Evolutionary conservation across 805 yeast genomes (phyloP), one percentile per base, ranked within the genome.

Genomic region (Spathaspora gorwiae): DNA sequence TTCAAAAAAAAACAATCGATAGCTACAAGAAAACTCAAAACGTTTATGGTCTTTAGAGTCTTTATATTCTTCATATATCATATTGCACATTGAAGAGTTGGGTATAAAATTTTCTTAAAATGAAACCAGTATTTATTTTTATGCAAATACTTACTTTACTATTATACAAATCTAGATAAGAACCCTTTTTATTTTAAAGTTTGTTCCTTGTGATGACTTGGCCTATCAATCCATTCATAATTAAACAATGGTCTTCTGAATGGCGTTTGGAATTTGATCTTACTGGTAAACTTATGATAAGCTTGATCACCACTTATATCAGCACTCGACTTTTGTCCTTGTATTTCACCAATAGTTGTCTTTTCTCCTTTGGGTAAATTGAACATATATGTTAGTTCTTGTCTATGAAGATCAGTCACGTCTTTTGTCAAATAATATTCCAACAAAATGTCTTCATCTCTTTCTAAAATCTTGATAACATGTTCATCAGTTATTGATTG

Each of bases 351-450:
- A 36, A 62, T 50, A 11, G 48, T 39, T 39, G 62, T 56, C 26
- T 54, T 59, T 46, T 36, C 61, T 35, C 55, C 58, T 24, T 54
- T 44, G 7, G 61, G 59, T 37, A 54, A 42, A 9, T 57, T 47
- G 44, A 57, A 54, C 37, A 56, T 45, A 26, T 47, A 54, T 11
- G 55, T 45, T 36, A 59, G 48, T 43, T 63, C 67, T 12, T 46
- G 32, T 34, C 51, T 48, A 48, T 64, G 68, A 13, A 56, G 43
- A 9, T 53, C 59, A 10, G 66, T 61, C 7, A 52, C 48, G n/a
- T 56, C 53, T 27, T 55, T 57, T 7, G 66, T 60, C 26, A 56
- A 46, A 43, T 60, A 56, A 44, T 60, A 64, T 42, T 61, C 66
- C 26, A 57, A 41, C 19, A 64, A 50, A 7, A 61, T 46, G 13